Base-by-base conservation (phyloP, 768 basidiomycete species). In the Macrolepiota albuminosa region DNA sequence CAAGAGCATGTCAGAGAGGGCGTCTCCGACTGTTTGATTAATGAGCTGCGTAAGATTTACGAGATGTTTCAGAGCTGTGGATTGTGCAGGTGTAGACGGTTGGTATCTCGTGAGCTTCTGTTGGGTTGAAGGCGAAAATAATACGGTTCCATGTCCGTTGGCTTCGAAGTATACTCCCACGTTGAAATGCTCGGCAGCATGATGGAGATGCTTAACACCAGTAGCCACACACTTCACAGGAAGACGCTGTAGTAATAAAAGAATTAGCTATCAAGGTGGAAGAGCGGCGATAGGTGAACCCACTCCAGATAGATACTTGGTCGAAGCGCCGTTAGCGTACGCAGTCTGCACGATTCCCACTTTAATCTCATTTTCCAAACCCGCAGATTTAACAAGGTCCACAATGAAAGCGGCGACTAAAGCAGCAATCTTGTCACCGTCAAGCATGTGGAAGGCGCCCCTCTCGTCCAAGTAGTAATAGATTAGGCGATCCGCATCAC, bases 131-230 rank as follows among this genome's bases (percentile, higher is more conserved):
- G 81, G 83, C 13, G 97, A 98, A 77, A 99, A 98, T 57, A 98
- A 74, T 50, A 98, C 93, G 3, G 97, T 99, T 36, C 97, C 97
- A 67, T 99, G 97, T 2, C 97, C 97, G 70, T 99, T 99, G 37
- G 97, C 97, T 73, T 99, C 97, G 68, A 99, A 99, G 75, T 99
- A 99, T 48, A 99, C 93, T n/a, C 97, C 97, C 57, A 99, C 82
- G 69, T 93, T 84, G 73, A 88, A 98, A 67, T 87, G 84, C 67
- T 95, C 93, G 11, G 97, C 97, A 16, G 95, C 97, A 69, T 98
- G 95, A 71, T 99, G 97, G 51, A 98, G 84, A 71, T 98, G 91
- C 73, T 99, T 99, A 61, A 99, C 97, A 31, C 97, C 97, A 16
- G 97, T 99, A 2, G 93, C 80, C 7, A 96, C 95, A 70, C 97